phyloP scores from a whole-genome alignment of 1,284 basidiomycete species.

The Cryptococcus wingfieldii region DNA sequence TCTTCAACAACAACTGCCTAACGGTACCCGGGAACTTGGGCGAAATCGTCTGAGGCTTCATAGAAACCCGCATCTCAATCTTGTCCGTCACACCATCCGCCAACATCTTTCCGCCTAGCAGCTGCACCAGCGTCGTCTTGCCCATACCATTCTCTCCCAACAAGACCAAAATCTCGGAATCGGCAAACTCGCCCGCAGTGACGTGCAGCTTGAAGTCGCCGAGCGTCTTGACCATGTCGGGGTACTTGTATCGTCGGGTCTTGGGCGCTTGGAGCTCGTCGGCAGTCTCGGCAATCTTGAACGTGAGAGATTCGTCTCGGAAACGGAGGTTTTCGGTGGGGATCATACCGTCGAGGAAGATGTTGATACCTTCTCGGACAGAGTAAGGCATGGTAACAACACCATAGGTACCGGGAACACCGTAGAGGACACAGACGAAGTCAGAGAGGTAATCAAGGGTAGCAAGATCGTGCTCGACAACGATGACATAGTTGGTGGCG shows the following conservation, averaged over 20 bases:
- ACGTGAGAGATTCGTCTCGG: constrained; percentile 86
- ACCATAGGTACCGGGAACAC: constrained; percentile 93
- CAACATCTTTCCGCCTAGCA: constrained; percentile 77
- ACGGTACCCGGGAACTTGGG: constrained; percentile 93
- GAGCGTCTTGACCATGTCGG: constrained; percentile 90
- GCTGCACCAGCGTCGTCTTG: constrained; percentile 92
- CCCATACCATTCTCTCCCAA: constrained; percentile 96
- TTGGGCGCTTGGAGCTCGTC: constrained; percentile 81
- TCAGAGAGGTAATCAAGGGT: constrained; percentile 96
- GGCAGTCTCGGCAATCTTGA: constrained; percentile 92
- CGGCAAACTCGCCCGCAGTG: constrained; percentile 79
- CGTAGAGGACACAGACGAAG: constrained; percentile 93
- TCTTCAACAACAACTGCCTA: constrained; percentile 84
- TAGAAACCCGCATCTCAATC: constrained; percentile 68
- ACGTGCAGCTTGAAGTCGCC: constrained; percentile 91
- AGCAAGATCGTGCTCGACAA: constrained; percentile 95
- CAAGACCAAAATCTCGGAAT: constrained; percentile 97
- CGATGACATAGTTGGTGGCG: constrained; percentile 82
- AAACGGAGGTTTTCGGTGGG: constrained; percentile 98
- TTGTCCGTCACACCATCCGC: constrained; percentile 80
- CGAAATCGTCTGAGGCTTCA: constrained; percentile 86
- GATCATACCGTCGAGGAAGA: constrained; percentile 94
- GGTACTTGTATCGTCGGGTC: constrained; percentile 81
- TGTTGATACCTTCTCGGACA: constrained; percentile 97
- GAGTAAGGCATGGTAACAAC: constrained; percentile 97